Base-by-base conservation (phyloP, 2,329 filamentous ascomycete genomes). In the Penicillium sp. region DNA sequence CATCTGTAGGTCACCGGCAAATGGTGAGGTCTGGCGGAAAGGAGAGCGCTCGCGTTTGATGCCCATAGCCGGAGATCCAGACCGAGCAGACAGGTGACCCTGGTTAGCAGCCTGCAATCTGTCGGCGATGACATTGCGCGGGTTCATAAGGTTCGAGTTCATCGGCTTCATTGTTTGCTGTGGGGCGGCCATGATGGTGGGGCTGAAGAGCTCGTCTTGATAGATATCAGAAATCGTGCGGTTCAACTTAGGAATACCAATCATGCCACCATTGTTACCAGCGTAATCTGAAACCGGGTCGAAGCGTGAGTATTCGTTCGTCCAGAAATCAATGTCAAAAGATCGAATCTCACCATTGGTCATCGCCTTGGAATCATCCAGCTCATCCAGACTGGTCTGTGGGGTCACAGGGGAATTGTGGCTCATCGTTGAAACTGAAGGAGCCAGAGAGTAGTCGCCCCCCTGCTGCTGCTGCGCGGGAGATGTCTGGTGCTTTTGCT, bases 211-310 rank as follows among this genome's bases (percentile, higher is more conserved):
- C 76, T 95, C 92, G 75, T 97, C 93, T 70, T 88, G 85, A 72
- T 91, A 94, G 54, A 92, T 85, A 72, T 96, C 92, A 19, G 92
- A 94, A 80, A 95, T 92, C 0, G 93, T 95, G 60, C 92, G 86
- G 68, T 93, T 89, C 66, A 96, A 85, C 78, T 94, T 95, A 28
- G 93, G 90, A 28, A 88, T 81, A 42, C 83, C 81, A 64, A 81
- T 71, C 69, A 77, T 66, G 51, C 68, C 68, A 67, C 66, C 62
- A 66, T 72, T 75, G 59, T 74, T 61, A 66, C 71, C 77, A 67
- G 80, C 81, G 67, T 86, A 84, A 79, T 87, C 84, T 88, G 83
- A 71, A 77, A 81, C 76, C 73, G 72, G 73, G 79, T 83, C 79
- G 76, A 83, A 79, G 74, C 80, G 89, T 93, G 88, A 93, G 90